Percentiles rank a stretch among this genome's conserved stretches.
These are phyloP conservation scores for Candida verbasci DNA, from an alignment of 805 yeast species.

Conservation along the genomic window DNA sequence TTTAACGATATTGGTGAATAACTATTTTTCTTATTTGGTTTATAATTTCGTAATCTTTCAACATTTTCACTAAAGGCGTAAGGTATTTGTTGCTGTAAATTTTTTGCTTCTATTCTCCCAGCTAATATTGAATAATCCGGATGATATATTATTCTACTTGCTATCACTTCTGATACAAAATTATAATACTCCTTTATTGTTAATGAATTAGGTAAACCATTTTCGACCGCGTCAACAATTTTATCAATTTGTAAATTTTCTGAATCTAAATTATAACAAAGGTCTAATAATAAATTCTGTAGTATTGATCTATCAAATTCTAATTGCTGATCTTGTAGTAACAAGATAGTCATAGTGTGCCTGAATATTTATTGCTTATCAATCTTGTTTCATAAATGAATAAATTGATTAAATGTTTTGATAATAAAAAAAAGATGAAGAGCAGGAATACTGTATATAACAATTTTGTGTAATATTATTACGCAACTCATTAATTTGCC, in stretches of 20 bases:
- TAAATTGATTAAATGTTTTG: too few species aligned
- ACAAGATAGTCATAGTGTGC: not conserved
- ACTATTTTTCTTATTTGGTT: conserved; percentile 8
- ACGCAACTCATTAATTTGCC: too few species aligned
- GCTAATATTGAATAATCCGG: conserved; percentile 35
- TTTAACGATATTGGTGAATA: conserved; percentile 67
- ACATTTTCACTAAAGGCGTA: conserved; percentile 23
- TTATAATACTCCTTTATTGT: conserved; percentile 19
- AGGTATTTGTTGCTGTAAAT: conserved; percentile 17
- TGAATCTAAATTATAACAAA: conserved; percentile 13
- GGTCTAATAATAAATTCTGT: conserved; percentile 6
- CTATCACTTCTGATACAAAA: conserved; percentile 29
- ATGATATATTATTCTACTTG: conserved; percentile 27
- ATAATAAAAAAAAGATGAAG: too few species aligned
- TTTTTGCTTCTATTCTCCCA: conserved; percentile 31
- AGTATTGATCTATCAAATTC: conserved; percentile 8
- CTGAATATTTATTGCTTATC: too few species aligned
- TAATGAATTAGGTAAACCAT: conserved; percentile 17
- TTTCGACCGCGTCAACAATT: conserved; percentile 12
- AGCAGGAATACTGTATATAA: too few species aligned
- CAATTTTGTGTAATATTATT: too few species aligned
- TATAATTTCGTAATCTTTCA: conserved; percentile 12
- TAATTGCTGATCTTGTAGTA: not conserved
- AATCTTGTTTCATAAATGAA: too few species aligned
- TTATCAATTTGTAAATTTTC: conserved; percentile 12